phyloP scores from a whole-genome alignment of 164 flowering plant genomes.

The Chimonanthus salicifolius region DNA sequence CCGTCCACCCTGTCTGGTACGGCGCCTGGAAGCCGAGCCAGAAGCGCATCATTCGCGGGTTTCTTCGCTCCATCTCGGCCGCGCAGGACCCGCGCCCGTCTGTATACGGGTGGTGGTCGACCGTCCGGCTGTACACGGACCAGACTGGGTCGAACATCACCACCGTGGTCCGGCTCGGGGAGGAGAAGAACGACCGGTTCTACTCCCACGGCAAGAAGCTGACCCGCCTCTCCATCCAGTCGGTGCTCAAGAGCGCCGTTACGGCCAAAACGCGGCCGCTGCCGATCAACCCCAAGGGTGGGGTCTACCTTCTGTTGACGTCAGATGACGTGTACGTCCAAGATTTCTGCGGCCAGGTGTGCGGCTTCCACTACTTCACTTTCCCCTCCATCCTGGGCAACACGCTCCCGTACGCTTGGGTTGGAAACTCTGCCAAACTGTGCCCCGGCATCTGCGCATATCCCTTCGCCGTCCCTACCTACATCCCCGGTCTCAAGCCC shows the following conservation, averaged over 20 bases:
- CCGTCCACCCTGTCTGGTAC: slow-evolving; percentile 74
- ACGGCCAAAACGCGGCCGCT: slow-evolving; percentile 54
- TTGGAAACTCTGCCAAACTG: slow-evolving; percentile 67
- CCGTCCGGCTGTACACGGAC: slow-evolving; percentile 77
- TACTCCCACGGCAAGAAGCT: slow-evolving; percentile 83
- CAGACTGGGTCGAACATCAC: slow-evolving; percentile 81
- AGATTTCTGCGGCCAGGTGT: slow-evolving; percentile 77
- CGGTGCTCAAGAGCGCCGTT: slow-evolving; percentile 67
- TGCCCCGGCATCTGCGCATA: slow-evolving; percentile 83
- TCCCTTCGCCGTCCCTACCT: slow-evolving; percentile 69
- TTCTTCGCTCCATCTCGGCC: slow-evolving; percentile 63
- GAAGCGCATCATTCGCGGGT: slow-evolving; percentile 63
- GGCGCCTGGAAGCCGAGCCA: slow-evolving; percentile 53
- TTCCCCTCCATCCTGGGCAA: slow-evolving; percentile 79
- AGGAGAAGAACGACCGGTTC: slow-evolving; percentile 76
- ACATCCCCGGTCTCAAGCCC: slow-evolving; percentile 61
- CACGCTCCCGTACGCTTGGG: slow-evolving; percentile 94
- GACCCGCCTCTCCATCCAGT: slow-evolving; percentile 75
- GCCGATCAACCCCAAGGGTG: slow-evolving; percentile 55
- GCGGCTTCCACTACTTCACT: slow-evolving; percentile 96
- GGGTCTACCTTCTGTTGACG: slow-evolving; percentile 73
- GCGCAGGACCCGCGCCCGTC: slow-evolving; percentile 42
- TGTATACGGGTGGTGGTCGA: slow-evolving; percentile 81
- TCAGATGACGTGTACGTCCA: slow-evolving; percentile 71
- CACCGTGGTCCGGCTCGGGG: slow-evolving; percentile 45